Evolutionary conservation across 2,329 filamentous ascomycete genomes (phyloP).

Genomic region (Alternaria ventricosa): DNA sequence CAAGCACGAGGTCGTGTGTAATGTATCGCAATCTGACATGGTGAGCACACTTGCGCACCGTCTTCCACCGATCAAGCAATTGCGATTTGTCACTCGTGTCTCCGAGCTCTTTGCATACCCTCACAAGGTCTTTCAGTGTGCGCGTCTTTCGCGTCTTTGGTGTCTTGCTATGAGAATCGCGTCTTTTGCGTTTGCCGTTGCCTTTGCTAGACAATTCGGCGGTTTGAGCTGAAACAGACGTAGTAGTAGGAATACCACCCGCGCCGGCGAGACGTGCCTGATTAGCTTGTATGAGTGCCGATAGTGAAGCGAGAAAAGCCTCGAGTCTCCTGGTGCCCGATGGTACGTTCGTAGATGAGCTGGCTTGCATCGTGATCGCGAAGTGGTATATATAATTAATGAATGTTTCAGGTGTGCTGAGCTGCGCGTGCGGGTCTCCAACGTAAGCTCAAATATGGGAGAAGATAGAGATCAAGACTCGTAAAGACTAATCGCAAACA

Average conservation of each 20-base stretch:
- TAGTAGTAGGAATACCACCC: not conserved
- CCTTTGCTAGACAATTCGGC: not conserved
- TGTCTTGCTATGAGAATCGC: not conserved
- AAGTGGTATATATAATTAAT: not conserved
- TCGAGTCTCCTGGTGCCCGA: not conserved
- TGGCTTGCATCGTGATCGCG: not conserved
- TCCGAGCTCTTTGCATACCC: not conserved
- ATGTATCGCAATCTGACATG: not conserved
- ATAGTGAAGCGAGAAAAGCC: not conserved
- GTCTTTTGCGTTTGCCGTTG: not conserved
- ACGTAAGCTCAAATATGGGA: not conserved
- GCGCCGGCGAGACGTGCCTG: not conserved
- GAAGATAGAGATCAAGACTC: not conserved
- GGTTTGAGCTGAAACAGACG: not conserved
- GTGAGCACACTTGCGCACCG: too few species aligned
- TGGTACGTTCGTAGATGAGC: not conserved
- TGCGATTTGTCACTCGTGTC: not conserved
- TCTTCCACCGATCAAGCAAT: not conserved
- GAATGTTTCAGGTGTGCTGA: not conserved
- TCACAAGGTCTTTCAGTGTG: not conserved
- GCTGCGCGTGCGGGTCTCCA: not conserved
- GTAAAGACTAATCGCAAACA: not conserved
- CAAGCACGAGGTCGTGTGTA: not conserved
- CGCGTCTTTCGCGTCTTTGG: not conserved
- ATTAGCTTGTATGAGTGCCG: not conserved